Evolutionary conservation across 108 stramenopile genomes (phyloP).

Genomic region (Nannochloropsis oceanica): DNA sequence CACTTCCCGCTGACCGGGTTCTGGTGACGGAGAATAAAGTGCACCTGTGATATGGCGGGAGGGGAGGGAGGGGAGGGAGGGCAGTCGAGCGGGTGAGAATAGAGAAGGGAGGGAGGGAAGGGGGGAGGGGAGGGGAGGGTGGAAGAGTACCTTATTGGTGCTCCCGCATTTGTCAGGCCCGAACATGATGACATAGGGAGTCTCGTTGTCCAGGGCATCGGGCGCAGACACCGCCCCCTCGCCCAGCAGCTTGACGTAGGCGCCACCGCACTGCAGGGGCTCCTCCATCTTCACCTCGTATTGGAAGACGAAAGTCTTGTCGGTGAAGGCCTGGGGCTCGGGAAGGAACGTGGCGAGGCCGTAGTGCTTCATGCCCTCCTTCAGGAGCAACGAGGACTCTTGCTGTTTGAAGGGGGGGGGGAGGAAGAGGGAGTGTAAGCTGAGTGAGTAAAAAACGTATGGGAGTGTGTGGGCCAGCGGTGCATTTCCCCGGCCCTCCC

Average conservation of each 20-base stretch:
- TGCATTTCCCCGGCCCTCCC: too few species aligned
- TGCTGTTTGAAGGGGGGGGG: neutral
- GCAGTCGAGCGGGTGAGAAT: too few species aligned
- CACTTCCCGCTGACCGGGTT: constrained; percentile 83
- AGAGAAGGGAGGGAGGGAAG: constrained; percentile 88
- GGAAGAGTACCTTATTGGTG: constrained; percentile 50
- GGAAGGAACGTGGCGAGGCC: constrained; percentile 13
- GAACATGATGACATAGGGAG: constrained; percentile 97
- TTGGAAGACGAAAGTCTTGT: constrained; percentile 37
- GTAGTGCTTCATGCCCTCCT: constrained; percentile 25
- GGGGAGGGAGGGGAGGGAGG: neutral
- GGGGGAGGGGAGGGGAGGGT: too few species aligned
- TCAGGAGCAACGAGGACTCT: constrained; percentile 10
- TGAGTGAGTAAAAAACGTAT: too few species aligned
- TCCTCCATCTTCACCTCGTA: constrained; percentile 42
- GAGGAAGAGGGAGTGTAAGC: too few species aligned
- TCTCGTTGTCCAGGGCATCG: constrained; percentile 44
- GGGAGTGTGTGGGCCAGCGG: too few species aligned
- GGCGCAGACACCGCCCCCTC: neutral
- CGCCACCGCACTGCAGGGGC: constrained; percentile 41
- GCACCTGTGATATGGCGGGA: constrained; percentile 29
- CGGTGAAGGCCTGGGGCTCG: constrained; percentile 6
- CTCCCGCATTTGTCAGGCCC: constrained; percentile 95
- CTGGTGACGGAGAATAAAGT: constrained; percentile 58
- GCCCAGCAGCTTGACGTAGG: constrained; percentile 36